Base-by-base conservation (phyloP, 2,329 filamentous ascomycete genomes). In the Plenodomus biglobosus region DNA sequence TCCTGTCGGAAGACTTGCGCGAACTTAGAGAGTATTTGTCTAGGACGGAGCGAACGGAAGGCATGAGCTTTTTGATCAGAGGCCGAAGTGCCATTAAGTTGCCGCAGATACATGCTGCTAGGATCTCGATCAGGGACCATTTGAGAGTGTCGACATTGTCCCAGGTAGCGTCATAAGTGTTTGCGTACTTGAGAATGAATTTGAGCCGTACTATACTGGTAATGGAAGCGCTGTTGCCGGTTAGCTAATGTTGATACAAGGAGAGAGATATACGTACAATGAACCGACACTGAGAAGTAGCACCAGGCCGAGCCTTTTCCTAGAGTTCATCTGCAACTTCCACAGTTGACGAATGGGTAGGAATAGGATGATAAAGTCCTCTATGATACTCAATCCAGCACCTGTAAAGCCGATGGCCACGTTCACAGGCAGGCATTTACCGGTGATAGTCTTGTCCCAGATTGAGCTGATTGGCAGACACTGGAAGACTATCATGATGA, bases 81-180 rank as follows among this genome's bases (percentile, higher is more conserved):
- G 54, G 52, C 13, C 54, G 54, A 15, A 58, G 50, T 13, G 55
- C 43, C 34, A 58, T 38, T 17, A 56, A 16, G 32, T 58, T 58
- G 20, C 55, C 55, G 18, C 52, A 55, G 5, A 56, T 48, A 22
- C 52, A 58, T 11, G 55, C 55, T 15, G 52, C 38, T 8, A 58
- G 41, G 4, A 53, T 50, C 37, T 58, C 55, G 20, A 58, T 56
- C 3, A 56, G 43, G n/a, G 55, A 58, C 55, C 55, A 58, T 18
- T 53, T 56, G 43, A 52, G 42, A 3, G 56, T 44, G 20, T 58
- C 52, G n/a, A 53, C 55, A 13, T 58, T 56, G 13, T 58, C 55
- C 55, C 52, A 58, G 1, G 55, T 58, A 6, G 50, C 48, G 44
- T 56, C 52, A 21, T 44, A 55, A 2, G 50, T 48, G 27, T 53